Percentiles rank a stretch among this genome's conserved stretches.
Conservation (phyloP, 306 rosid genomes). For the Vigna trinervia region DNA sequence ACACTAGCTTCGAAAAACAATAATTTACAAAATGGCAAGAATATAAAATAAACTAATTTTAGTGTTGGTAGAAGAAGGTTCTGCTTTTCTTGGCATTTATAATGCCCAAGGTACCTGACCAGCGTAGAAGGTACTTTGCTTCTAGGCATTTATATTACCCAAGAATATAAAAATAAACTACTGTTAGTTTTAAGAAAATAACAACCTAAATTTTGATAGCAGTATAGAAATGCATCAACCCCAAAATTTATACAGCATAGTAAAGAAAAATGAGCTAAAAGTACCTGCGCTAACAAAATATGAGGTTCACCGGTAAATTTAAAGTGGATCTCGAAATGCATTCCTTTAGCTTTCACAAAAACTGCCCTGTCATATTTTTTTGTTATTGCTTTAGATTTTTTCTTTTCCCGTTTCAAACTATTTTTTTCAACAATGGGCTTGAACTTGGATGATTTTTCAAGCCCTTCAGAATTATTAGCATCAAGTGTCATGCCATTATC, state of each 20-base stretch:
- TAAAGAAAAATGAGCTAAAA: conserved; percentile 16
- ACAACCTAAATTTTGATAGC: neutral
- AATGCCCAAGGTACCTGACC: neutral
- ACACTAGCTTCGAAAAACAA: neutral
- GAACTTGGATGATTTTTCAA: conserved; percentile 34
- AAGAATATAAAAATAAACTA: neutral
- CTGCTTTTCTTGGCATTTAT: neutral
- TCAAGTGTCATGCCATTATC: conserved; percentile 40
- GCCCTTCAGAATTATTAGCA: conserved; percentile 42
- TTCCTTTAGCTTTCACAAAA: conserved; percentile 62
- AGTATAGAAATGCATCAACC: neutral
- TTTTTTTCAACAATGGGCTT: conserved; percentile 39
- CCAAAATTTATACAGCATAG: neutral
- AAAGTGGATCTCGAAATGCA: conserved; percentile 77
- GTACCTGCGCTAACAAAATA: conserved; percentile 85
- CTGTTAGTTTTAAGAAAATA: neutral
- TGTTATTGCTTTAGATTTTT: conserved; percentile 15
- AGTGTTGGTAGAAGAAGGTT: neutral
- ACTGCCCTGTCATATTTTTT: conserved; percentile 59
- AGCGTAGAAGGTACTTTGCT: neutral
- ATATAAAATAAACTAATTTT: too few species aligned
- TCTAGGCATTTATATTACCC: conserved; percentile 21
- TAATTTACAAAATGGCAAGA: neutral
- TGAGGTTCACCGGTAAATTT: conserved; percentile 69
- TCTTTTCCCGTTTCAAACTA: conserved; percentile 32